These are phyloP conservation scores for Pseudocercospora fuligena DNA, from an alignment of 2,329 filamentous ascomycete genomes.

Conservation along the genomic window DNA sequence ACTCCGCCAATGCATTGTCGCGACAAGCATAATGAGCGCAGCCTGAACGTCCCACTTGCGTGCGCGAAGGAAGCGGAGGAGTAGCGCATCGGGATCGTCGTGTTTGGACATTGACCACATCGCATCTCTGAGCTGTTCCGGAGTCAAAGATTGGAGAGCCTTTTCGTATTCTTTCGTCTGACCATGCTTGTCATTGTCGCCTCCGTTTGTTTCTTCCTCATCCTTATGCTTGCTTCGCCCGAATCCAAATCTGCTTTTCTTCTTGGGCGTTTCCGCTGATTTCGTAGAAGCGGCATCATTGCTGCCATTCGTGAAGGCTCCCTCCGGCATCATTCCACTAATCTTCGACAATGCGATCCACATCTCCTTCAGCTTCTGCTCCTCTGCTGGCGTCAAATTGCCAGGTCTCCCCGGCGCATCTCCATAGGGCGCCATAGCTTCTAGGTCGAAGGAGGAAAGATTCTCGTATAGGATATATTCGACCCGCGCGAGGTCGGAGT, in stretches of 20 bases:
- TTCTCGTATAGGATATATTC: not conserved
- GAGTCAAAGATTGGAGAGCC: conserved; percentile 74
- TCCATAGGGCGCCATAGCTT: conserved; percentile 42
- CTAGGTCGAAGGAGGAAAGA: conserved; percentile 38
- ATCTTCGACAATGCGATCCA: conserved; percentile 79
- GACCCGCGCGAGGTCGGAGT: conserved; percentile 13
- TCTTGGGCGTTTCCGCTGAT: conserved; percentile 41
- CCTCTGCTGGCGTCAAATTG: conserved; percentile 87
- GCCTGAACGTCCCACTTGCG: conserved; percentile 95
- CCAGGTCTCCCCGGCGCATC: conserved; percentile 73
- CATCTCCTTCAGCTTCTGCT: conserved; percentile 83
- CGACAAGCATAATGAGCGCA: conserved; percentile 90
- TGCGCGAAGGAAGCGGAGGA: conserved; percentile 83
- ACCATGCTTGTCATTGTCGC: conserved; percentile 85
- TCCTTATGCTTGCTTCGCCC: conserved; percentile 72
- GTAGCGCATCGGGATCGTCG: conserved; percentile 85
- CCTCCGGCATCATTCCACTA: conserved; percentile 62
- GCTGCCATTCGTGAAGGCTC: conserved; percentile 34
- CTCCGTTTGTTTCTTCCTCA: conserved; percentile 54
- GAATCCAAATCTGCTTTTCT: conserved; percentile 70
- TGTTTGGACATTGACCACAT: conserved; percentile 96
- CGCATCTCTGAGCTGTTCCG: conserved; percentile 76
- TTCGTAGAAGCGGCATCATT: conserved; percentile 22
- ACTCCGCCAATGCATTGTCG: conserved; percentile 89
- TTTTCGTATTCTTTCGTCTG: conserved; percentile 85